Evolutionary conservation across 345 rosid species (phyloP).

Genomic region (Passiflora organensis): DNA sequence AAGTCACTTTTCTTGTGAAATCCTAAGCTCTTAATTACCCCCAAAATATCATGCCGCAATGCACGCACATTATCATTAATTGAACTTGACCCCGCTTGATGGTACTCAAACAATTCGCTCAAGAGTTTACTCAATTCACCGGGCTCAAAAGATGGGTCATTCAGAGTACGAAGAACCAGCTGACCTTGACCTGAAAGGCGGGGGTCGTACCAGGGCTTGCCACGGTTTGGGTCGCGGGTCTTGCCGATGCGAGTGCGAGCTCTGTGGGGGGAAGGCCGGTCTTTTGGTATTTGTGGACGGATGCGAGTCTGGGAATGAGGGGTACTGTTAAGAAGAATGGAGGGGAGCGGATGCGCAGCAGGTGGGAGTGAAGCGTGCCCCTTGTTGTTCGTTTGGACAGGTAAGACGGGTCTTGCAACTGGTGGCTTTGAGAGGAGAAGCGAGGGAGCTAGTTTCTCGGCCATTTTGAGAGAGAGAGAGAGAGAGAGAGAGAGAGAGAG

Average conservation of each 20-base stretch:
- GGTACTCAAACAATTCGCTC: constrained; percentile 32
- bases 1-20: constrained; percentile 55
- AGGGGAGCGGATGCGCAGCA: constrained; percentile 40
- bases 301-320: constrained; percentile 7
- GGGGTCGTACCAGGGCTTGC: constrained; percentile 68
- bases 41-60: constrained; percentile 47
- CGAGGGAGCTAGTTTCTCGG: constrained; percentile 66
- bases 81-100: constrained; percentile 25
- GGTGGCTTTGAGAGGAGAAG: constrained; percentile 61
- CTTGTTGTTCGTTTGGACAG: constrained; percentile 28
- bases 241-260: constrained; percentile 58
- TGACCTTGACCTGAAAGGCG: constrained; percentile 65
- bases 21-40: constrained; percentile 72
- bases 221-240: constrained; percentile 60
- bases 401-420: constrained; percentile 41
- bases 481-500: too few relatives aligned
- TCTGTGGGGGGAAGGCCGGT: constrained; percentile 19
- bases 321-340: constrained; percentile 30
- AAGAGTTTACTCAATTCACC: constrained; percentile 35
- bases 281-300: constrained; percentile 4
- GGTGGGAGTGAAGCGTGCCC: constrained; percentile 18
- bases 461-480: constrained; percentile 39
- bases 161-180: constrained; percentile 45
- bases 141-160: constrained; percentile 51
- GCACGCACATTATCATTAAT: constrained; percentile 11